A percentile compares a stretch with the other conserved stretches of the same genome.
These are phyloP conservation scores for Candida tunisiensis DNA, from an alignment of 1,139 yeast genomes.

Conservation along the genomic window DNA sequence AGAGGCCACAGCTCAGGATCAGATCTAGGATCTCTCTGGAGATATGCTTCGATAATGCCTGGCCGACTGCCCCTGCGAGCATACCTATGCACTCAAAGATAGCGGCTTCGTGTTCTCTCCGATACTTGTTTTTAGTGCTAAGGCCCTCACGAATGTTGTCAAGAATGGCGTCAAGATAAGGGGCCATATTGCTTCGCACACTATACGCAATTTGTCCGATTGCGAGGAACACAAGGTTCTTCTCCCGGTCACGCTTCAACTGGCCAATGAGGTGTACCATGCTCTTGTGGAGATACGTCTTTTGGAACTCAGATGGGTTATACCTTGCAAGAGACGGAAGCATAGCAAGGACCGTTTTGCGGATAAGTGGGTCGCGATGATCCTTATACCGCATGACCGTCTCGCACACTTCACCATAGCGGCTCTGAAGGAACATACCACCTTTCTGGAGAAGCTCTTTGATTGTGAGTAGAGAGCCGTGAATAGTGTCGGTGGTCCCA, in stretches of 20 bases:
- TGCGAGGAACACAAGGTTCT: conserved; percentile 61
- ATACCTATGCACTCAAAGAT: conserved; percentile 82
- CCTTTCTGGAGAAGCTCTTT: conserved; percentile 59
- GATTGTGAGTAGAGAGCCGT: conserved; percentile 73
- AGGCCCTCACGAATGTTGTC: conserved; percentile 76
- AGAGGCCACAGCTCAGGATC: conserved; percentile 69
- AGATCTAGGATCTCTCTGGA: conserved; percentile 69
- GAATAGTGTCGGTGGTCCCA: conserved; percentile 50
- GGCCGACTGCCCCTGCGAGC: conserved; percentile 80
- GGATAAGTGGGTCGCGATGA: conserved; percentile 55
- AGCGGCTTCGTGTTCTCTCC: conserved; percentile 69
- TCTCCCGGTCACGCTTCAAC: conserved; percentile 61
- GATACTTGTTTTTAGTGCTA: conserved; percentile 34
- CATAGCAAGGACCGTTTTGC: conserved; percentile 70
- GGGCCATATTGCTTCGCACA: conserved; percentile 75
- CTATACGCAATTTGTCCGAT: conserved; percentile 76
- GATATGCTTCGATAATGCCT: conserved; percentile 82
- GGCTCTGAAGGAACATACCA: conserved; percentile 50
- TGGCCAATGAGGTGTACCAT: conserved; percentile 65
- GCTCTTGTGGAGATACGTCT: conserved; percentile 66
- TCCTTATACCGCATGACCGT: conserved; percentile 60
- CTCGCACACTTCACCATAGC: conserved; percentile 65
- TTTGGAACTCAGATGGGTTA: conserved; percentile 62
- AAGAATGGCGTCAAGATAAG: conserved; percentile 73
- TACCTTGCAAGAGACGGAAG: conserved; percentile 73